These are phyloP conservation scores for Biancaea sappan DNA, from an alignment of 306 rosid genomes.

Conservation along the genomic window DNA sequence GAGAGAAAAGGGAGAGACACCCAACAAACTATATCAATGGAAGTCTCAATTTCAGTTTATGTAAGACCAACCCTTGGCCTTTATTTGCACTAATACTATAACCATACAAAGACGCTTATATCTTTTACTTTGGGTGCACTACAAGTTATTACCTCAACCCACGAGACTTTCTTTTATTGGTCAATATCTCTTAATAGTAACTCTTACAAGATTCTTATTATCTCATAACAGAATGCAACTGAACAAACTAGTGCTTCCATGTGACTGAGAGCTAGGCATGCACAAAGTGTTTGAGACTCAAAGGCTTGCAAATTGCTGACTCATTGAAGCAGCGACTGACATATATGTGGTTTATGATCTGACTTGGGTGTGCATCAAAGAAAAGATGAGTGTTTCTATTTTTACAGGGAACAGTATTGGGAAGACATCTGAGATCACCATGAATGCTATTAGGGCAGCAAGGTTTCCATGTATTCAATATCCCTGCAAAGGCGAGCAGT, in stretches of 20 bases:
- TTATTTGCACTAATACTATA: neutral
- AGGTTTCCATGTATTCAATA: constrained; percentile 38
- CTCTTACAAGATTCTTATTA: neutral
- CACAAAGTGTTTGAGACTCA: neutral
- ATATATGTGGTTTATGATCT: constrained; percentile 27
- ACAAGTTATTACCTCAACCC: neutral
- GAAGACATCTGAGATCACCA: constrained; percentile 32
- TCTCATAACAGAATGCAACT: neutral
- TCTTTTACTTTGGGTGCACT: neutral
- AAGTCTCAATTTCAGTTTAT: neutral
- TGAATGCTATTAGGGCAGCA: constrained; percentile 38
- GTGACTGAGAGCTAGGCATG: neutral
- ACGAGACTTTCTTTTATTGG: neutral
- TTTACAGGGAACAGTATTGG: constrained; percentile 18
- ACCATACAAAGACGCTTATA: neutral
- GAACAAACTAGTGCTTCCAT: neutral
- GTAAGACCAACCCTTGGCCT: neutral
- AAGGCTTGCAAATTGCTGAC: constrained; percentile 25
- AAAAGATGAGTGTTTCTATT: constrained; percentile 41
- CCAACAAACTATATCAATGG: neutral
- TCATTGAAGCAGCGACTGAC: constrained; percentile 30
- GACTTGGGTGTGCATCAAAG: constrained; percentile 40
- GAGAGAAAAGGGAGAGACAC: neutral
- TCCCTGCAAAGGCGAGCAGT: constrained; percentile 34
- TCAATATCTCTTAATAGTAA: neutral